These are phyloP conservation scores for Solanum chacoense DNA, from an alignment of 305 asterid species.

Conservation along the genomic window DNA sequence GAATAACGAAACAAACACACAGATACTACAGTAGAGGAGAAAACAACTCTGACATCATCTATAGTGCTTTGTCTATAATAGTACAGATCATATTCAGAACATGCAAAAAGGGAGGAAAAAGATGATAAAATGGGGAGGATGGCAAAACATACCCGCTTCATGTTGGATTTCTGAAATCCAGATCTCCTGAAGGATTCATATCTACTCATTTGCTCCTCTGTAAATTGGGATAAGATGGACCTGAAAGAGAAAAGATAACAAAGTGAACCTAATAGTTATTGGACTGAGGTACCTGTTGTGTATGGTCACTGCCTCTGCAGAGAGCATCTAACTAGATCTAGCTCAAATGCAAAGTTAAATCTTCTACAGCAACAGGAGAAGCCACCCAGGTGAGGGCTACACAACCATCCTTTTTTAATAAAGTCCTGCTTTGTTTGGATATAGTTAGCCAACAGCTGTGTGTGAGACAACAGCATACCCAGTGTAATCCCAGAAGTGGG, in stretches of 20 bases:
- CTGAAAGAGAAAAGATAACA: conserved; percentile 23
- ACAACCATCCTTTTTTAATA: background rate
- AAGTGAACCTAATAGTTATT: conserved; percentile 3
- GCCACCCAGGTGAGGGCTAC: background rate
- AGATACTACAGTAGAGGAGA: background rate
- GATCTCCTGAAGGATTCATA: conserved; percentile 89
- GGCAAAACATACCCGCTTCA: conserved; percentile 54
- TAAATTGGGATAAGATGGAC: conserved; percentile 62
- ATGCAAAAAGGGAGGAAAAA: background rate
- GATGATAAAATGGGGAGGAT: background rate
- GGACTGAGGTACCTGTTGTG: background rate
- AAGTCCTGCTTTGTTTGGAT: background rate
- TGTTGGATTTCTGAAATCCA: conserved; percentile 80
- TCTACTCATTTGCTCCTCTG: conserved; percentile 84
- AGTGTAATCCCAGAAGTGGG: background rate
- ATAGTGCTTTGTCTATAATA: background rate
- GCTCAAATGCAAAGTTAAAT: background rate
- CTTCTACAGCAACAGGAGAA: background rate
- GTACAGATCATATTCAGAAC: background rate
- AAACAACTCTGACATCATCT: background rate
- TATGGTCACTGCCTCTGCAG: background rate
- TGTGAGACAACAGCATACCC: background rate
- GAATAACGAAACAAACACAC: background rate
- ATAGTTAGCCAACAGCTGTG: background rate
- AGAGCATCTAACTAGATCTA: background rate